A percentile compares a stretch with the other conserved stretches of the same genome.
Evolutionary conservation across 495 filamentous ascomycete species (phyloP).

Genomic region (Pyronema omphalodes): DNA sequence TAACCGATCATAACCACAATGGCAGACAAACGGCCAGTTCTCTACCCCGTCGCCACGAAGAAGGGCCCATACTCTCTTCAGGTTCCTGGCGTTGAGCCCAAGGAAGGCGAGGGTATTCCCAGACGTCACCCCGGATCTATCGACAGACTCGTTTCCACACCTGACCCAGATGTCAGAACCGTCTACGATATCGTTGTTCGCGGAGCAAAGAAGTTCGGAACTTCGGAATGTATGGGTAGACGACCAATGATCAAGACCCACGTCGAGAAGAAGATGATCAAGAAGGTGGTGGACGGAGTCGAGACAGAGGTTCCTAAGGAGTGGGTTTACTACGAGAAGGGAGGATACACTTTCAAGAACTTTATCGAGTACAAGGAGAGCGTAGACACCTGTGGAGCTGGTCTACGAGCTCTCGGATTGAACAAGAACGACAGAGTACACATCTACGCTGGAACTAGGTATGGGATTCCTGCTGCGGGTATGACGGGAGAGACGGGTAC

Average conservation of each 20-base stretch:
- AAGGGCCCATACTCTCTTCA: slow-evolving; percentile 61
- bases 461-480: slow-evolving; percentile 4
- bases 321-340: slow-evolving; percentile 91
- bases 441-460: slow-evolving; percentile 77
- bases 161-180: slow-evolving; percentile 57
- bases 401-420: slow-evolving; percentile 65
- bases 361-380: slow-evolving; percentile 78
- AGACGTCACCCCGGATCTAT: slow-evolving; percentile 57
- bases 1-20: not conserved
- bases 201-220: slow-evolving; percentile 66
- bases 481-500: not conserved
- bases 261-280: slow-evolving; percentile 86
- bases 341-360: slow-evolving; percentile 65
- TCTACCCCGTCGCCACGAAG: slow-evolving; percentile 19
- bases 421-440: slow-evolving; percentile 56
- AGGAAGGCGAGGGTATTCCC: slow-evolving; percentile 80
- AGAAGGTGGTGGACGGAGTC: slow-evolving; percentile 84
- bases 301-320: slow-evolving; percentile 84
- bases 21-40: not conserved
- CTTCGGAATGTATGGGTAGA: slow-evolving; percentile 66
- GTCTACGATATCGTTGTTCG: slow-evolving; percentile 69
- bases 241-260: slow-evolving; percentile 71
- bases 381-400: slow-evolving; percentile 53
- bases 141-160: slow-evolving; percentile 44
- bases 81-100: slow-evolving; percentile 47